Base-by-base conservation (phyloP, 441 rosid species). In the Erodium texanum region DNA sequence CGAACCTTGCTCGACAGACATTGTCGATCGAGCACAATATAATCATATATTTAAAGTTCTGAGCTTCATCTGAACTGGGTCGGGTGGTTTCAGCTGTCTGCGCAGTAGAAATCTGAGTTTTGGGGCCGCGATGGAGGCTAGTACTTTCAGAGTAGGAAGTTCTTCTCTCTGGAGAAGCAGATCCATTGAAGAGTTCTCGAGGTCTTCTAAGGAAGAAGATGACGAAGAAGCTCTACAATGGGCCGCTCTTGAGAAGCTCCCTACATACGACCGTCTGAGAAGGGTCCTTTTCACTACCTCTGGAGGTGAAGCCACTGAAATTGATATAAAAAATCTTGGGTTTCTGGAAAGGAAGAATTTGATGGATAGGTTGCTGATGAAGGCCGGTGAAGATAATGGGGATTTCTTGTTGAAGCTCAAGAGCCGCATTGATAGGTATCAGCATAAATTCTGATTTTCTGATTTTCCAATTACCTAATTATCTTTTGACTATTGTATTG, bases 391-490 rank as follows among this genome's bases (percentile, higher is more conserved):
- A 48, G 87, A 85, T 48, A 87, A 87, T 67, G 94, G 83, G 75
- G 74, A 71, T 66, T 90, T 86, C 79, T 74, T 87, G 79, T 38
- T 68, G 41, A 88, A 78, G 73, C 78, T 87, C 67, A 85, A 74
- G 81, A 68, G 69, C 9, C 84, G 94, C 5, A 59, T 84, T 41
- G 89, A 87, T n/a, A 85, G 90, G 92, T 76, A 74, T 48, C 61
- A 54, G 38, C 15, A 22, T 29, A 52, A n/a, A 52, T 12, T 29
- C 23, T 0, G 6, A 24, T 38, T 68, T 66, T 32, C 38, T 10
- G 18, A 66, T 54, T 24, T 24, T 63, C n/a, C 3, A 36, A 36
- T 36, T 0, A 1, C 6, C 34, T 7, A 2, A 29, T 27, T 29
- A 7, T 5, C 43, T 14, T 12, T 3, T 45, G 52, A 15, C 16